A percentile compares a stretch with the other conserved stretches of the same genome.
Evolutionary conservation across 208 protist species (phyloP).

Genomic region (Leishmania martiniquensis): DNA sequence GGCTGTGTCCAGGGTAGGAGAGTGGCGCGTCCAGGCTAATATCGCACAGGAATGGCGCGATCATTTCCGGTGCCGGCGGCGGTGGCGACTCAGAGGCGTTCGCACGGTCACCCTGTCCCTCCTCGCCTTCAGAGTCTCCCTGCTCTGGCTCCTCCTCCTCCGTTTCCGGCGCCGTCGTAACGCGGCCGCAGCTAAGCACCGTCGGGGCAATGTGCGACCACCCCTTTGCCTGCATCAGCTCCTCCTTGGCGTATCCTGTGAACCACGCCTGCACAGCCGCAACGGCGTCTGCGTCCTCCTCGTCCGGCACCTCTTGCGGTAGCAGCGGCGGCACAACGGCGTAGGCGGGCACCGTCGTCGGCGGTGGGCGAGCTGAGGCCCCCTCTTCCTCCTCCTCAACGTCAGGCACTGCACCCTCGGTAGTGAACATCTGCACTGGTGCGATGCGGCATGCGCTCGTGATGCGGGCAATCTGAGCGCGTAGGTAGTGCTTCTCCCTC

Average conservation of each 20-base stretch:
- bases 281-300: slow-evolving; percentile 79
- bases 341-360: slow-evolving; percentile 78
- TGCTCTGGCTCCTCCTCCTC: slow-evolving; percentile 35
- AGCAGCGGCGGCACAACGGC: slow-evolving; percentile 75
- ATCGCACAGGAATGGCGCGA: slow-evolving; percentile 85
- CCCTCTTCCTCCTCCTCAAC: slow-evolving; percentile 62
- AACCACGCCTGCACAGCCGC: slow-evolving; percentile 72
- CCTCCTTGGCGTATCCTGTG: slow-evolving; percentile 84
- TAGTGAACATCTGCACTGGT: slow-evolving; percentile 81
- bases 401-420: slow-evolving; percentile 83
- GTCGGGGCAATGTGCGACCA: slow-evolving; percentile 92
- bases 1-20: slow-evolving; percentile 77
- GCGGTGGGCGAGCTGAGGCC: slow-evolving; percentile 51
- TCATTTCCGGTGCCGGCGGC: slow-evolving; percentile 67
- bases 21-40: slow-evolving; percentile 76
- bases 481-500: slow-evolving; percentile 92
- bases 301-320: slow-evolving; percentile 79
- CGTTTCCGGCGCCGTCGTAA: slow-evolving; percentile 38
- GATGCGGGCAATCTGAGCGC: slow-evolving; percentile 96
- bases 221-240: slow-evolving; percentile 85
- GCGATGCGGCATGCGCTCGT: slow-evolving; percentile 84
- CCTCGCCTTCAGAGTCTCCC: slow-evolving; percentile 21
- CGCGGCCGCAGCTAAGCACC: slow-evolving; percentile 71
- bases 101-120: slow-evolving; percentile 21
- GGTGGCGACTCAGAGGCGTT: slow-evolving; percentile 14